Evolutionary conservation across 352 stramenopile genomes (phyloP), one percentile per base, ranked within the genome.

Genomic region (Pythium dissimile): DNA sequence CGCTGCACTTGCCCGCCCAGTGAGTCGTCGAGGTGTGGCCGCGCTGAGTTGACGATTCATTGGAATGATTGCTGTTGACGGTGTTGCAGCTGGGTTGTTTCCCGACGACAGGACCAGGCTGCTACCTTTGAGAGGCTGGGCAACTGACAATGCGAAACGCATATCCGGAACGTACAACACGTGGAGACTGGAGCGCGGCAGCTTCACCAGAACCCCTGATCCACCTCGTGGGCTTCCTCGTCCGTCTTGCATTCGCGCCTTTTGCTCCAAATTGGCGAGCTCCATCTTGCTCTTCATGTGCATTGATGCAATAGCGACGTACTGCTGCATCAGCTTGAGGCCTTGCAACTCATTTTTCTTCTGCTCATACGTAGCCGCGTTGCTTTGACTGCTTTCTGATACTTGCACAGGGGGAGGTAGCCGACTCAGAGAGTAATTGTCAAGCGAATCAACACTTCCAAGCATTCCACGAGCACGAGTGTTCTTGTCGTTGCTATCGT

Each of bases 241-340:
- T 13, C 48, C 49, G 15, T 72, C 67, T 62, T 89, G 77, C 71
- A 93, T 86, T 26, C 80, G 68, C 5, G 76, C 80, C 21, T 69
- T 71, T 65, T 95, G 86, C 57, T 95, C 86, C 0, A 78, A 89
- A 27, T 91, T 80, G 9, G 80, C 77, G 32, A 94, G 69, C 62
- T 95, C 77, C 62, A 95, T 79, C 52, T 94, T 95, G 49, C 77
- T 93, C n/a, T 78, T 75, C 86, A 95, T 94, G 54, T 95, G 86
- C 73, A 88, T 92, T 34, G 86, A 95, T 4, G 86, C 86, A 52
- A 93, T 90, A 9, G 73, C 78, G 11, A 95, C 84, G 48, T 95
- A 95, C 59, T 95, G 75, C 47, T 93, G 79, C 79, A 95, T 94
- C 12, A 95, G 71, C 51, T 88, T 88, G 8, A 95, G 58, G 13